phyloP scores from a whole-genome alignment of 495 filamentous ascomycete genomes.

The Neurospora sp. region DNA sequence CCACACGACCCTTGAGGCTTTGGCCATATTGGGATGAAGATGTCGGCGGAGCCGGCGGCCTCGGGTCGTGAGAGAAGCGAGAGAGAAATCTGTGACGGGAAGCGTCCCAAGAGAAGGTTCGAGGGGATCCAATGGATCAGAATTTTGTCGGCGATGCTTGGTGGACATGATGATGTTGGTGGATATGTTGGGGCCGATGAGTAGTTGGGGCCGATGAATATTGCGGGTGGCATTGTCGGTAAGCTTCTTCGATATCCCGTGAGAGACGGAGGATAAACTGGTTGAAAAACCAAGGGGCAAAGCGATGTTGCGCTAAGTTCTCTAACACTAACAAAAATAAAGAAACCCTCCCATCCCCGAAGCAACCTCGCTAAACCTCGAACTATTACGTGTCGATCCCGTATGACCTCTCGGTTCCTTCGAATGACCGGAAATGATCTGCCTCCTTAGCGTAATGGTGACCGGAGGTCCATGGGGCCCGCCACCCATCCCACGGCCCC shows the following conservation, averaged over 20 bases:
- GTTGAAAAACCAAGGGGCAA: too few species aligned
- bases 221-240: slow-evolving; percentile 60
- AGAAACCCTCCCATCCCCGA: too few species aligned
- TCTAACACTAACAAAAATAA: too few species aligned
- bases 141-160: slow-evolving; percentile 63
- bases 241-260: slow-evolving; percentile 54
- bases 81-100: slow-evolving; percentile 46
- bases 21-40: slow-evolving; percentile 60
- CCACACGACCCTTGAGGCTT: too few species aligned
- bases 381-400: too few species aligned
- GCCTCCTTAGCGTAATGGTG: too few species aligned
- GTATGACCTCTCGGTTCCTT: neutral
- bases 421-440: neutral
- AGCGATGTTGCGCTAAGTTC: too few species aligned
- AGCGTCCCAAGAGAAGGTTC: slow-evolving; percentile 77
- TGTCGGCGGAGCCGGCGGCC: slow-evolving; percentile 52
- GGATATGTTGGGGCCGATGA: too few species aligned
- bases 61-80: slow-evolving; percentile 60
- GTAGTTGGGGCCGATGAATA: too few species aligned
- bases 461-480: neutral
- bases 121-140: slow-evolving; percentile 75
- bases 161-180: too few species aligned
- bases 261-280: neutral
- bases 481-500: neutral
- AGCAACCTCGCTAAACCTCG: too few species aligned